These are phyloP conservation scores for Candida piceae DNA, from an alignment of 805 yeast species.

Conservation along the genomic window DNA sequence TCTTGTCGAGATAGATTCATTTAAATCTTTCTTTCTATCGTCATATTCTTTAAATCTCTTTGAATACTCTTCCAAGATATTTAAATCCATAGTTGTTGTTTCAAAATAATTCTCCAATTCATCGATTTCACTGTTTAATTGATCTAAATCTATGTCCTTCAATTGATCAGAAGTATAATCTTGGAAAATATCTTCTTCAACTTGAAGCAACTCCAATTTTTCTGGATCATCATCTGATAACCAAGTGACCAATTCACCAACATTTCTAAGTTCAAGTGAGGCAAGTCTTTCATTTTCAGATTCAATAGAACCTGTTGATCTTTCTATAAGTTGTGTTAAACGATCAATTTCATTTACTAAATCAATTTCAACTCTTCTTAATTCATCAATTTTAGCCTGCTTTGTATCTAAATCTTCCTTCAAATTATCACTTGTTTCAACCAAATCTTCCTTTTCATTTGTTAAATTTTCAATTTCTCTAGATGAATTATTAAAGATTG, in stretches of 20 bases:
- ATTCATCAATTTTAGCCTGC: constrained; percentile 43
- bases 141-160: constrained; percentile 39
- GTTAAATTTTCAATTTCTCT: constrained; percentile 27
- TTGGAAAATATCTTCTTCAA: constrained; percentile 31
- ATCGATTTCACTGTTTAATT: constrained; percentile 46
- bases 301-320: constrained; percentile 38
- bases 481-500: constrained; percentile 30
- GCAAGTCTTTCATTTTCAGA: too few species aligned
- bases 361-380: constrained; percentile 64
- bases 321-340: constrained; percentile 35
- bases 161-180: constrained; percentile 45
- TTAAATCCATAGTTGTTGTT: constrained; percentile 61
- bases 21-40: constrained; percentile 59
- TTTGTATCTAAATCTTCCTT: constrained; percentile 38
- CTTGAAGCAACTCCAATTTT: constrained; percentile 14
- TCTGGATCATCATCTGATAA: constrained; percentile 33
- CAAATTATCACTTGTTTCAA: constrained; percentile 36
- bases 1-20: constrained; percentile 59
- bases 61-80: constrained; percentile 73
- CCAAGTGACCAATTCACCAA: constrained; percentile 48
- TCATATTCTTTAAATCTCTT: constrained; percentile 59
- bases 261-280: constrained; percentile 55
- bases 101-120: constrained; percentile 52
- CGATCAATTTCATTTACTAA: constrained; percentile 59
- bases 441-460: constrained; percentile 33